These are phyloP conservation scores for Funneliformis geosporum DNA, from an alignment of 192 early-diverging fungal species.

Conservation along the genomic window DNA sequence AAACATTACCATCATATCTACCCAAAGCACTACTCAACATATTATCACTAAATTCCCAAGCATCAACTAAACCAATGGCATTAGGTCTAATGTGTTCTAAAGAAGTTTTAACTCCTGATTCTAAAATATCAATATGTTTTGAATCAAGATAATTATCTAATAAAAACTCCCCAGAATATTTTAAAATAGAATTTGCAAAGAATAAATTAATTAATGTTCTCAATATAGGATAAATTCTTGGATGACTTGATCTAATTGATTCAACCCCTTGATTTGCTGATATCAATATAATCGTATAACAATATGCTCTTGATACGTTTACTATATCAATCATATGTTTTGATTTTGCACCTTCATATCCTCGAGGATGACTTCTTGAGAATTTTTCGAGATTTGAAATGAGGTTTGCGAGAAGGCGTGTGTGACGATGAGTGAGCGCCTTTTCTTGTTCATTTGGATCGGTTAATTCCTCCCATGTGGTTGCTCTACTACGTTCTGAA, in stretches of 20 bases:
- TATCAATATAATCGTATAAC: not conserved
- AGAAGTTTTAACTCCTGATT: conserved; percentile 54
- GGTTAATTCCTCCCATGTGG: not conserved
- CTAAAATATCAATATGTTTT: conserved; percentile 60
- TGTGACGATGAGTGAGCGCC: not conserved
- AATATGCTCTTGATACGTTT: not conserved
- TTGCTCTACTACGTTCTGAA: not conserved
- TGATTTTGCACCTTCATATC: not conserved
- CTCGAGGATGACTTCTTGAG: not conserved
- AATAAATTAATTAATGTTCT: not conserved
- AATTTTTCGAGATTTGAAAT: not conserved
- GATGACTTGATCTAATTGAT: not conserved
- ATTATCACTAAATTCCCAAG: conserved; percentile 83
- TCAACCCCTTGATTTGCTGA: not conserved
- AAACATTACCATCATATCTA: conserved; percentile 82
- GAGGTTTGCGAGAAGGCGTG: not conserved
- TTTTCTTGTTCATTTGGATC: not conserved
- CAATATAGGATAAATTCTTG: not conserved
- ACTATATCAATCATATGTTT: conserved; percentile 15
- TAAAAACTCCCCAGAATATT: conserved; percentile 75
- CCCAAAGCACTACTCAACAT: conserved; percentile 83
- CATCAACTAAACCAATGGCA: conserved; percentile 79
- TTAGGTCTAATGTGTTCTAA: conserved; percentile 66
- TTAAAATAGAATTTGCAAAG: conserved; percentile 62
- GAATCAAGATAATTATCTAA: conserved; percentile 72